Conservation (phyloP, 208 protist genomes). For the Crithidia bombi region DNA sequence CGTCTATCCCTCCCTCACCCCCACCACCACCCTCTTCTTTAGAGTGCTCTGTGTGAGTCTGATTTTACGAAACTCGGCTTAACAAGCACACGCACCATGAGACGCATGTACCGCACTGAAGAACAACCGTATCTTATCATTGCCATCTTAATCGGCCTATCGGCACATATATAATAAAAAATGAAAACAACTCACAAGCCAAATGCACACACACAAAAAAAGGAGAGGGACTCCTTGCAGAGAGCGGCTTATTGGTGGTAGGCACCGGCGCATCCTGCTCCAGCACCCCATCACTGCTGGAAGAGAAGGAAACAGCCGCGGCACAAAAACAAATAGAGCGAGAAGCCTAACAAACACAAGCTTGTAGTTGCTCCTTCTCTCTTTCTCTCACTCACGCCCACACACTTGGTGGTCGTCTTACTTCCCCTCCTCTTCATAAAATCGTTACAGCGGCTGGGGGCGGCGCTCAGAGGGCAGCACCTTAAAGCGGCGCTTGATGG, state of each 20-base stretch:
- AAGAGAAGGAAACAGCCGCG: too few relatives aligned
- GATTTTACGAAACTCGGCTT: too few relatives aligned
- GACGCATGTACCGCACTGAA: neutral
- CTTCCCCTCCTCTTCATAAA: neutral
- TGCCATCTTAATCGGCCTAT: slow-evolving; percentile 6
- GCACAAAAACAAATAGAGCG: too few relatives aligned
- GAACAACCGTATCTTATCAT: neutral
- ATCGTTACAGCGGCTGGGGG: slow-evolving; percentile 68
- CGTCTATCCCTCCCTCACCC: too few relatives aligned
- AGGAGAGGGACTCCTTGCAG: neutral
- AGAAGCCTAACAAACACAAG: too few relatives aligned
- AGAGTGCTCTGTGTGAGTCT: too few relatives aligned
- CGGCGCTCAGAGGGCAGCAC: slow-evolving; percentile 76
- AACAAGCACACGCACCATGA: neutral
- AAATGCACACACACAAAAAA: neutral
- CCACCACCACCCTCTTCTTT: too few relatives aligned
- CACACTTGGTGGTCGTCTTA: too few relatives aligned
- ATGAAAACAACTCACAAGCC: neutral
- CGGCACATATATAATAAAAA: neutral
- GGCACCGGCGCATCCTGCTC: too few relatives aligned
- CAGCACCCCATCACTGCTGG: too few relatives aligned
- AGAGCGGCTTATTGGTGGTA: too few relatives aligned
- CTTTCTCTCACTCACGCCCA: too few relatives aligned
- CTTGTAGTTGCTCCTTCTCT: slow-evolving; percentile 1
- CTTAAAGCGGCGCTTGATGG: slow-evolving; percentile 93